These are phyloP conservation scores for Jamesozyma lodderae DNA, from an alignment of 805 yeast genomes.

Conservation along the genomic window DNA sequence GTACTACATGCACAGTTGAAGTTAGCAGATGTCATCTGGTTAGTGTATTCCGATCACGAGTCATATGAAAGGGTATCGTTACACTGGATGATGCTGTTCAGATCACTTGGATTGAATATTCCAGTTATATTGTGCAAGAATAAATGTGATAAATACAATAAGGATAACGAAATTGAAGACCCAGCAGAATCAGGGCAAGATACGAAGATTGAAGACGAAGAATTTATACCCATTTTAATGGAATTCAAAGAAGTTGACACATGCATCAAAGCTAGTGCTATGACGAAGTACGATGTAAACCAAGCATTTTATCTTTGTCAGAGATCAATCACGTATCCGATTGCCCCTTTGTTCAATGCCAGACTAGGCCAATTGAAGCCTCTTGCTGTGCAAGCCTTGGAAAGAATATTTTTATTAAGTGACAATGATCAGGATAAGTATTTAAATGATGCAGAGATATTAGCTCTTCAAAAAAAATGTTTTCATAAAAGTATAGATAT, in stretches of 20 bases:
- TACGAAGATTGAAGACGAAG: conserved; percentile 54
- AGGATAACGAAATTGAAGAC: conserved; percentile 3
- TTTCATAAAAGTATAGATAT: conserved; percentile 52
- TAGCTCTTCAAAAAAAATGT: conserved; percentile 62
- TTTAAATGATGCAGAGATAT: conserved; percentile 61
- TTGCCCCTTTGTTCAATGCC: conserved; percentile 89
- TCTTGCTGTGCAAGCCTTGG: conserved; percentile 63
- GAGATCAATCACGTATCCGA: conserved; percentile 84
- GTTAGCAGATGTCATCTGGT: conserved; percentile 83
- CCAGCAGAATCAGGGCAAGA: conserved; percentile 18
- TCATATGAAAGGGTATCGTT: conserved; percentile 86
- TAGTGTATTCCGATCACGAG: conserved; percentile 90
- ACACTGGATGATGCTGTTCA: conserved; percentile 89
- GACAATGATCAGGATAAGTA: conserved; percentile 89
- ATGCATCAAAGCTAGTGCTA: conserved; percentile 82
- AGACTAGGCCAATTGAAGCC: conserved; percentile 78
- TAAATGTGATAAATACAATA: conserved; percentile 45
- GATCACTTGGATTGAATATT: conserved; percentile 87
- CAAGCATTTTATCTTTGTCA: conserved; percentile 85
- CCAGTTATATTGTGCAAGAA: conserved; percentile 91
- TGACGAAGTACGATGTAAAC: conserved; percentile 71
- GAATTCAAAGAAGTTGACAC: conserved; percentile 94
- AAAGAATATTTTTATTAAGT: conserved; percentile 71
- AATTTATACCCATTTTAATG: conserved; percentile 73
- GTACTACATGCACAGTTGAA: conserved; percentile 64